Evolutionary conservation across 768 basidiomycete species (phyloP).

Genomic region (Termitomyces sp.): DNA sequence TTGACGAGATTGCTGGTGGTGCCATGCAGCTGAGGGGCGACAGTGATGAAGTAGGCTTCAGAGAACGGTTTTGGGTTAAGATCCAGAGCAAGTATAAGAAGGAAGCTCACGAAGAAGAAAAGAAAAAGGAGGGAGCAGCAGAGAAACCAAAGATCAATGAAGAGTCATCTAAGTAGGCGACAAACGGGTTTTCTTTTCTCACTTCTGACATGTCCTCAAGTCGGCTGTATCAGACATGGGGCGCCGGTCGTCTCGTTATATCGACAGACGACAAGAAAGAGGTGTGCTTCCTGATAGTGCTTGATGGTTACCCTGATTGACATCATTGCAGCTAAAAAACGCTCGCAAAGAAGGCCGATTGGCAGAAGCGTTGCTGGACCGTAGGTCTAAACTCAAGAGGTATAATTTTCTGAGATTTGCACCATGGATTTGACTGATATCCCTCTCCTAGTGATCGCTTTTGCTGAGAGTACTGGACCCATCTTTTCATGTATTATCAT

Average conservation of each 20-base stretch:
- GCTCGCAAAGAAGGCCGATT: slow-evolving; percentile 79
- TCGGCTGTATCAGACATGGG: slow-evolving; percentile 79
- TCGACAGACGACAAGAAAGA: slow-evolving; percentile 72
- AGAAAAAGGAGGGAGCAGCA: slow-evolving; percentile 58
- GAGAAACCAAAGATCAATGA: slow-evolving; percentile 64
- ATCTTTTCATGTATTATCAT: slow-evolving; percentile 1
- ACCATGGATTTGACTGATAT: not conserved
- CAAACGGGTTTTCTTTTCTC: slow-evolving; percentile 3
- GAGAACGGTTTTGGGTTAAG: slow-evolving; percentile 86
- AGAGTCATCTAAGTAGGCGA: slow-evolving; percentile 64
- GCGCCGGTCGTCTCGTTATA: slow-evolving; percentile 69
- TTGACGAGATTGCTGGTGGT: slow-evolving; percentile 88
- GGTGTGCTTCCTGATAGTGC: slow-evolving; percentile 34
- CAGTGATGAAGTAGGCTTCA: slow-evolving; percentile 80
- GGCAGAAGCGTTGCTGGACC: slow-evolving; percentile 76
- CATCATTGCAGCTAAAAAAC: slow-evolving; percentile 58
- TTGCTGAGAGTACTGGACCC: slow-evolving; percentile 31
- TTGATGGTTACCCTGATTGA: not conserved
- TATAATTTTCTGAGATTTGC: slow-evolving; percentile 21
- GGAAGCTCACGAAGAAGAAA: slow-evolving; percentile 78
- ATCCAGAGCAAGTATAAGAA: slow-evolving; percentile 87
- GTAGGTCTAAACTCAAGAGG: slow-evolving; percentile 84
- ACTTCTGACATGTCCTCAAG: slow-evolving; percentile 32
- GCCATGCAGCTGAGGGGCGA: slow-evolving; percentile 76
- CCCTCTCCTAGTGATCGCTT: slow-evolving; percentile 42